phyloP scores from a whole-genome alignment of 805 yeast species.

The Kodamaea fukazawae region DNA sequence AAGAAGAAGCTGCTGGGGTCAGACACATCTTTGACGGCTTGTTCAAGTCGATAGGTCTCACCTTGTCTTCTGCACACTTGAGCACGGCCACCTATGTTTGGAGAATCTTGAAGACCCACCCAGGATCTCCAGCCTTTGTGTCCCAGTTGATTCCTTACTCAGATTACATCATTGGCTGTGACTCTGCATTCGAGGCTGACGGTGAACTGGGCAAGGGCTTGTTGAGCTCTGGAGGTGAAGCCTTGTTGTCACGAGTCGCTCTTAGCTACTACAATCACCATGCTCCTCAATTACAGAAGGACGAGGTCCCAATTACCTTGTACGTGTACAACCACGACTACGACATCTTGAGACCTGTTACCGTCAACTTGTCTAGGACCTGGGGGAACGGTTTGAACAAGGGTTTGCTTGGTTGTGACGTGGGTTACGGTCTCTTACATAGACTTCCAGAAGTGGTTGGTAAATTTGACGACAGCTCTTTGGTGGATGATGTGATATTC shows the following conservation, averaged over 20 bases:
- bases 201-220: conserved; percentile 50
- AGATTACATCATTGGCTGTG: conserved; percentile 80
- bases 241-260: conserved; percentile 65
- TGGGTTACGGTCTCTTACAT: conserved; percentile 89
- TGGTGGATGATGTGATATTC: conserved; percentile 33
- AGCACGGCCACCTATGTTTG: conserved; percentile 78
- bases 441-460: conserved; percentile 70
- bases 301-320: conserved; percentile 38
- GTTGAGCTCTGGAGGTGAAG: conserved; percentile 84
- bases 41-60: conserved; percentile 58
- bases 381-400: conserved; percentile 67
- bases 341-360: conserved; percentile 82
- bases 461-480: conserved; percentile 40
- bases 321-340: conserved; percentile 84
- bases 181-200: conserved; percentile 59
- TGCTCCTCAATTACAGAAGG: conserved; percentile 29
- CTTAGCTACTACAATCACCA: conserved; percentile 53
- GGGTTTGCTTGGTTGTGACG: conserved; percentile 89
- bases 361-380: conserved; percentile 57
- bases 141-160: conserved; percentile 83
- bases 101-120: conserved; percentile 74
- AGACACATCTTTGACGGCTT: conserved; percentile 23
- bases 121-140: conserved; percentile 74
- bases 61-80: conserved; percentile 75
- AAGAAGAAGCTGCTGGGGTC: conserved; percentile 7